Evolutionary conservation across 2,329 filamentous ascomycete genomes (phyloP).

Genomic region (Xylaria sp.): DNA sequence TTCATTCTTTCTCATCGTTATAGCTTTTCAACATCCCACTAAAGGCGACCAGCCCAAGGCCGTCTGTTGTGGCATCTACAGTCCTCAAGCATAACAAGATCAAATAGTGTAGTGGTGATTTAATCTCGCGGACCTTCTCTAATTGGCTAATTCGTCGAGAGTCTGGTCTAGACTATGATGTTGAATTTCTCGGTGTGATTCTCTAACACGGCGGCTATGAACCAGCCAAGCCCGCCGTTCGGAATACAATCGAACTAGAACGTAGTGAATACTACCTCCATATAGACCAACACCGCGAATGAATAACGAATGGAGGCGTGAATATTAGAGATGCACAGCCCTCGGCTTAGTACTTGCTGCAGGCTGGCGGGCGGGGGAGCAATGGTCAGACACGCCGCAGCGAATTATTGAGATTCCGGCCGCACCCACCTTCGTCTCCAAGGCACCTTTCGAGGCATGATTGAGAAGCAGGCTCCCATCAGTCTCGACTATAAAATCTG

Average conservation of each 20-base stretch:
- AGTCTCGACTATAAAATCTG: not conserved
- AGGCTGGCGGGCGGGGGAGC: slow-evolving; percentile 1
- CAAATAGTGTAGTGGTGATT: not conserved
- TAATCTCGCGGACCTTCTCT: too few relatives aligned
- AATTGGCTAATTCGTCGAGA: too few relatives aligned
- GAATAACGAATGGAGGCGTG: not conserved
- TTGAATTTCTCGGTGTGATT: too few relatives aligned
- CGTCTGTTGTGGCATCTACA: not conserved
- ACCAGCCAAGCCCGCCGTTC: not conserved
- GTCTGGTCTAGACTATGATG: too few relatives aligned
- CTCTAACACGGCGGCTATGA: not conserved
- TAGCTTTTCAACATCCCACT: too few relatives aligned
- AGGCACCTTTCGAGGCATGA: slow-evolving; percentile 9
- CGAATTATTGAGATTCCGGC: slow-evolving; percentile 2
- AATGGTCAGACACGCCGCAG: not conserved
- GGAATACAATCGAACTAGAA: not conserved
- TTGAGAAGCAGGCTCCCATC: slow-evolving; percentile 4
- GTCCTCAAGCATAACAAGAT: not conserved
- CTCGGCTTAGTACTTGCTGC: slow-evolving; percentile 8
- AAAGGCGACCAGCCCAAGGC: not conserved
- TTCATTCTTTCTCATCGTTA: not conserved
- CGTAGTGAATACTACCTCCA: not conserved
- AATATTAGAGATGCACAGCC: not conserved
- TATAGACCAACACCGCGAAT: not conserved
- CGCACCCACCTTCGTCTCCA: slow-evolving; percentile 6